Evolutionary conservation across 2,329 filamentous ascomycete genomes (phyloP), one percentile per base, ranked within the genome.

Genomic region (Talaromyces sp.): DNA sequence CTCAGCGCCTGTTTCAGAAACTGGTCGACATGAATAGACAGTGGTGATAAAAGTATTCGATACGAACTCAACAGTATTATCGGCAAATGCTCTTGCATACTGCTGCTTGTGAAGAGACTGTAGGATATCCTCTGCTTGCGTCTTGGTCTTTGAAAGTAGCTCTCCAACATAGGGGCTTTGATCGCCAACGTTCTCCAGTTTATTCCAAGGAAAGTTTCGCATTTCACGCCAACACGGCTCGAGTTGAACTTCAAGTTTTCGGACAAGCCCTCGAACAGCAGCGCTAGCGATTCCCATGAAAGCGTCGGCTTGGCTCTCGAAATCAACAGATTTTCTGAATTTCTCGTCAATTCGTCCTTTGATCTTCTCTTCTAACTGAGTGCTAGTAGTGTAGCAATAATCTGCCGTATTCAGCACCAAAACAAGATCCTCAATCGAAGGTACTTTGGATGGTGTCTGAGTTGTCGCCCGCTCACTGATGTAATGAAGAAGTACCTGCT

Each of bases 181-280:
- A 75, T 99, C 95, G 52, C 92, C 92, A 3, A 97, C 95, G 66
- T 86, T 90, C 71, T 98, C 95, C 83, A 99, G 91, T 68, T 90
- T 93, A 76, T 89, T 91, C 95, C 95, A 99, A 58, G 93, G 91
- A 0, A 90, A 96, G 74, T 97, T 97, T 68, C 89, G 90, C 95
- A 99, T 99, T 80, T 98, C 95, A 64, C 93, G 87, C 95, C 94
- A 99, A 16, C 90, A 89, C 0, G 90, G 87, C 69, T 98, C 94
- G 71, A 93, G 90, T 61, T 90, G 90, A 0, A 88, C 76, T 74
- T 97, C 93, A 4, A 97, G 91, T 72, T 88, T 89, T 67, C 91
- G 88, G 5, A 98, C 93, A 54, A 99, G 83, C 0, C 90, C 87
- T 59, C 95, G 84, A 6, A 99, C 90, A 3, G 92, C 90, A 13